Evolutionary conservation across 192 early-diverging fungal genomes (phyloP).

Genomic region (Dispira simplex): DNA sequence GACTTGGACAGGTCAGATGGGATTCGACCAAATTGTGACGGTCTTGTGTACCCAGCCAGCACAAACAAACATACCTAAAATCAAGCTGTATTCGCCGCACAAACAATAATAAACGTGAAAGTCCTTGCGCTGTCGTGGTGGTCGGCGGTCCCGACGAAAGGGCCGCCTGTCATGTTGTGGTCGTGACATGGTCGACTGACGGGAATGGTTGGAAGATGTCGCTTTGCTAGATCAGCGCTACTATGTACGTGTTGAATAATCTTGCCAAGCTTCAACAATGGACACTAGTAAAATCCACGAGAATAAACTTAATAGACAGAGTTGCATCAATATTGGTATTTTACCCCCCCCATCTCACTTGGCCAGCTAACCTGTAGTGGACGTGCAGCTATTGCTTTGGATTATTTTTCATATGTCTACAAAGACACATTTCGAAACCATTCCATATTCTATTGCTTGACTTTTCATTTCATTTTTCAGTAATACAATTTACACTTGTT

Average conservation of each 20-base stretch:
- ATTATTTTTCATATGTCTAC: background rate
- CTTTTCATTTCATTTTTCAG: background rate
- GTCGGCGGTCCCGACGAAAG: too few relatives aligned
- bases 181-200: too few relatives aligned
- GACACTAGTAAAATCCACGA: too few relatives aligned
- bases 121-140: background rate
- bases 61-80: background rate
- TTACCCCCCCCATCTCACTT: too few relatives aligned
- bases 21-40: background rate
- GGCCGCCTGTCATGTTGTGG: too few relatives aligned
- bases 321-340: too few relatives aligned
- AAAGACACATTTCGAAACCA: background rate
- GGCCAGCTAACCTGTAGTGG: too few relatives aligned
- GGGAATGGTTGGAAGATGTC: too few relatives aligned
- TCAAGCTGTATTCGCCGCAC: slow-evolving; percentile 3
- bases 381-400: background rate
- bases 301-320: too few relatives aligned
- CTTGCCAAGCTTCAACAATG: too few relatives aligned
- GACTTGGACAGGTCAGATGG: background rate
- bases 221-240: too few relatives aligned
- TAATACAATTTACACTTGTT: background rate
- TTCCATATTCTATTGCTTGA: background rate
- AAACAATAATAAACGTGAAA: slow-evolving; percentile 3
- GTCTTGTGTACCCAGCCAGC: background rate
- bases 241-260: too few relatives aligned